Percentiles rank a stretch among this genome's conserved stretches.
phyloP scores from a whole-genome alignment of 1,139 yeast species.

The Debaryomycetaceae sp. region DNA sequence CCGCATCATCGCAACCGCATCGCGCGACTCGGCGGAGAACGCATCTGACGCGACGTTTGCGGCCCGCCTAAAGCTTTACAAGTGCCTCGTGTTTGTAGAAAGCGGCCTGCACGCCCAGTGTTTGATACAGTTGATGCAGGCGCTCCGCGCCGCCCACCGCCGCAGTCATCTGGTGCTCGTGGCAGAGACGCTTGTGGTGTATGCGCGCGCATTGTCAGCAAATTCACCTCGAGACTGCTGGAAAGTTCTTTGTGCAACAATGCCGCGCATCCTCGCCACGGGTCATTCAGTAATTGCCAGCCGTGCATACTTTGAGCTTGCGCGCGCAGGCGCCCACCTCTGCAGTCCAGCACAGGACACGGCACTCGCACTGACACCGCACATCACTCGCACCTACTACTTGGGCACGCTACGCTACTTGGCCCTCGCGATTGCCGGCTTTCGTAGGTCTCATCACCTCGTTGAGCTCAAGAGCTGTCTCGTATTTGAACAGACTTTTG shows the following conservation, averaged over 20 bases:
- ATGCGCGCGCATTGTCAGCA: conserved; percentile 27
- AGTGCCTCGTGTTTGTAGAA: conserved; percentile 26
- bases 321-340: conserved; percentile 18
- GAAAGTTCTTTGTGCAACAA: conserved; percentile 19
- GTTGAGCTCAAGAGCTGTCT: conserved; percentile 20
- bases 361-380: conserved; percentile 1
- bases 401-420: not conserved
- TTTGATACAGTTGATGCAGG: conserved; percentile 33
- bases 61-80: conserved; percentile 32
- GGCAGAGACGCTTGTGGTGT: conserved; percentile 28
- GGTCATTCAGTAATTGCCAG: conserved; percentile 24
- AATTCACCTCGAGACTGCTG: conserved; percentile 26
- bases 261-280: conserved; percentile 29
- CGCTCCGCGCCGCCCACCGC: conserved; percentile 28
- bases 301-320: conserved; percentile 26
- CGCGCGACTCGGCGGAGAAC: conserved; percentile 12
- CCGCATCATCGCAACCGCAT: conserved; percentile 16
- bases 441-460: conserved; percentile 20
- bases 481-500: conserved; percentile 24
- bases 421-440: conserved; percentile 23
- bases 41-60: conserved; percentile 26
- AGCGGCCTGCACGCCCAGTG: conserved; percentile 31
- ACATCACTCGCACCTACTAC: too few relatives aligned
- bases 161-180: conserved; percentile 29
- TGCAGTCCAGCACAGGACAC: conserved; percentile 12